These are phyloP conservation scores for Fusarium mundagurra DNA, from an alignment of 2,329 filamentous ascomycete species.

Conservation along the genomic window DNA sequence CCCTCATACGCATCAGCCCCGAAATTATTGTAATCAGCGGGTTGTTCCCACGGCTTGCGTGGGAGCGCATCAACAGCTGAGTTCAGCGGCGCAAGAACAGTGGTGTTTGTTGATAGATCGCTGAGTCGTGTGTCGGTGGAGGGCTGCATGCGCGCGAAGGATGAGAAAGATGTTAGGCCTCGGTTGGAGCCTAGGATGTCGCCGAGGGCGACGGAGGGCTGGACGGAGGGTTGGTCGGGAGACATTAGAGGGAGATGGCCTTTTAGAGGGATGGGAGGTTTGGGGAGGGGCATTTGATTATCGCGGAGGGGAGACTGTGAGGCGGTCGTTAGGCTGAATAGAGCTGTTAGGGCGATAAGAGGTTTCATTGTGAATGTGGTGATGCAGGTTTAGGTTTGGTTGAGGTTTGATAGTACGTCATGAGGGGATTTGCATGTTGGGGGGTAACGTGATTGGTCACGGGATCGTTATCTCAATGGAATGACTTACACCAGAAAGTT, in stretches of 20 bases:
- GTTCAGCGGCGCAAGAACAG: constrained; percentile 89
- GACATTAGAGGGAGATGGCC: constrained; percentile 43
- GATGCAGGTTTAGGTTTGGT: not conserved
- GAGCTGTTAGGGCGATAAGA: constrained; percentile 17
- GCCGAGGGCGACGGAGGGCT: constrained; percentile 73
- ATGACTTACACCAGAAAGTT: not conserved
- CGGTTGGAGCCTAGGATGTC: constrained; percentile 86
- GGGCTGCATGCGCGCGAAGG: constrained; percentile 79
- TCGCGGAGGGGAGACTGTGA: constrained; percentile 20
- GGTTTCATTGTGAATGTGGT: constrained; percentile 36
- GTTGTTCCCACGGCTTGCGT: constrained; percentile 86
- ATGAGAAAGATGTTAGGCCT: constrained; percentile 84
- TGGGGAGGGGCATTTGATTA: not conserved
- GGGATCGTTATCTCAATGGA: not conserved
- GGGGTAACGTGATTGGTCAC: constrained; percentile 31
- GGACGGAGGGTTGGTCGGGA: constrained; percentile 43
- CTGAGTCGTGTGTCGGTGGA: constrained; percentile 75
- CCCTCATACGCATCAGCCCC: constrained; percentile 82
- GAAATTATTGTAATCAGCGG: constrained; percentile 73
- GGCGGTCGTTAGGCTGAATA: constrained; percentile 24
- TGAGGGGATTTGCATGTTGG: constrained; percentile 8
- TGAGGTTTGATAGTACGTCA: constrained; percentile 26
- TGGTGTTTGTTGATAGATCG: constrained; percentile 74
- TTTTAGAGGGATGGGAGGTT: constrained; percentile 18
- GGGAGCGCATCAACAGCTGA: constrained; percentile 80